Evolutionary conservation across 208 protist species (phyloP).

Genomic region (Porcisia hertigi): DNA sequence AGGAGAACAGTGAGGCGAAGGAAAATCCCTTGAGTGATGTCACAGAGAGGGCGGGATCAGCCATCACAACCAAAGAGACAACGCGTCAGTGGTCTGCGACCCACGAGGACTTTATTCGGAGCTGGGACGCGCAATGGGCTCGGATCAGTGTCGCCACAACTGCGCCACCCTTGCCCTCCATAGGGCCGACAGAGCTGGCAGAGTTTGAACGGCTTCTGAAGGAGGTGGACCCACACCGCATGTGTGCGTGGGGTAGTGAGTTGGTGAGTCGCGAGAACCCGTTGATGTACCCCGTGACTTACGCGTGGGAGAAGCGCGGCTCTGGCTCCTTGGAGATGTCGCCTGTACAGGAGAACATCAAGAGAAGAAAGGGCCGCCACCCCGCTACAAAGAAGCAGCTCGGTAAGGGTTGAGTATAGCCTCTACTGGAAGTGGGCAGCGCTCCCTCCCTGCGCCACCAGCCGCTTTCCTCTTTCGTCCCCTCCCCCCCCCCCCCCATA

Average conservation of each 20-base stretch:
- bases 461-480: not conserved
- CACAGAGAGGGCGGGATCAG: not conserved
- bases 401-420: not conserved
- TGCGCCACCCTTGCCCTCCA: not conserved
- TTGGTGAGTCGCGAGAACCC: constrained; percentile 18
- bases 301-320: constrained; percentile 5
- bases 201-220: constrained; percentile 20
- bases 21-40: not conserved
- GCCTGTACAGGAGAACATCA: not conserved
- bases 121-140: constrained; percentile 25
- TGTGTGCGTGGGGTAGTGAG: constrained; percentile 29
- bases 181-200: constrained; percentile 12
- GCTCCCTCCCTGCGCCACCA: not conserved
- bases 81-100: constrained; percentile 8
- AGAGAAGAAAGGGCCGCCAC: too few species aligned
- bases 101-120: constrained; percentile 12
- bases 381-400: not conserved
- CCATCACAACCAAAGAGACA: not conserved
- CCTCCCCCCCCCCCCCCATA: too few species aligned
- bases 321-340: not conserved
- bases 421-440: not conserved
- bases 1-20: not conserved
- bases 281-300: constrained; percentile 22
- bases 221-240: constrained; percentile 24
- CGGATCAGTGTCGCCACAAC: not conserved